phyloP scores from a whole-genome alignment of 805 yeast species.

The Barnettozyma pratensis region DNA sequence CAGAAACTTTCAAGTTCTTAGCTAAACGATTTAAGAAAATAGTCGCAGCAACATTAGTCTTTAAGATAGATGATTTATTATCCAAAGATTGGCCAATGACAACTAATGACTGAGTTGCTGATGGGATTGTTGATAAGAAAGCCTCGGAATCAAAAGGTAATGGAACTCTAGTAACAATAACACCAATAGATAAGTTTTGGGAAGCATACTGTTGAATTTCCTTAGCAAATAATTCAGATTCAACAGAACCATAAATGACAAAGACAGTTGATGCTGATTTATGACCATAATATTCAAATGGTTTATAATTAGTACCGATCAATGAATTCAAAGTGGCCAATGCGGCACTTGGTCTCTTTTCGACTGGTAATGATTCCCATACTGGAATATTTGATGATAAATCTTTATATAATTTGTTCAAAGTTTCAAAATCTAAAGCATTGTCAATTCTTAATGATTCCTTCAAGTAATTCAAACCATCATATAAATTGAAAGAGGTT shows the following conservation, averaged over 20 bases:
- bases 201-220: slow-evolving; percentile 35
- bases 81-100: slow-evolving; percentile 58
- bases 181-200: slow-evolving; percentile 45
- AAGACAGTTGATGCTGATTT: slow-evolving; percentile 64
- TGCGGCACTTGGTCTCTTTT: slow-evolving; percentile 39
- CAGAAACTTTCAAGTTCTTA: slow-evolving; percentile 38
- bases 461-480: slow-evolving; percentile 64
- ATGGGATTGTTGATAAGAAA: slow-evolving; percentile 57
- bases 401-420: slow-evolving; percentile 1
- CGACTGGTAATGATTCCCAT: slow-evolving; percentile 24
- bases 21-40: slow-evolving; percentile 42
- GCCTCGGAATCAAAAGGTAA: slow-evolving; percentile 67
- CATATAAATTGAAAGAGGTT: slow-evolving; percentile 68
- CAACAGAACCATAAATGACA: slow-evolving; percentile 74
- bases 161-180: slow-evolving; percentile 69
- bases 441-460: slow-evolving; percentile 37
- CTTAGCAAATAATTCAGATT: slow-evolving; percentile 48
- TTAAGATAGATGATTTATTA: slow-evolving; percentile 40
- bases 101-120: slow-evolving; percentile 51
- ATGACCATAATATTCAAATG: slow-evolving; percentile 69
- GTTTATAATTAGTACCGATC: slow-evolving; percentile 49
- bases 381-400: slow-evolving; percentile 19
- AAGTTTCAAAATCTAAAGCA: slow-evolving; percentile 34
- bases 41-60: slow-evolving; percentile 69
- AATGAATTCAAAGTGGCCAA: slow-evolving; percentile 46